A percentile compares a stretch with the other conserved stretches of the same genome.
phyloP scores from a whole-genome alignment of 441 rosid genomes.

The Hypseocharis bilobata region DNA sequence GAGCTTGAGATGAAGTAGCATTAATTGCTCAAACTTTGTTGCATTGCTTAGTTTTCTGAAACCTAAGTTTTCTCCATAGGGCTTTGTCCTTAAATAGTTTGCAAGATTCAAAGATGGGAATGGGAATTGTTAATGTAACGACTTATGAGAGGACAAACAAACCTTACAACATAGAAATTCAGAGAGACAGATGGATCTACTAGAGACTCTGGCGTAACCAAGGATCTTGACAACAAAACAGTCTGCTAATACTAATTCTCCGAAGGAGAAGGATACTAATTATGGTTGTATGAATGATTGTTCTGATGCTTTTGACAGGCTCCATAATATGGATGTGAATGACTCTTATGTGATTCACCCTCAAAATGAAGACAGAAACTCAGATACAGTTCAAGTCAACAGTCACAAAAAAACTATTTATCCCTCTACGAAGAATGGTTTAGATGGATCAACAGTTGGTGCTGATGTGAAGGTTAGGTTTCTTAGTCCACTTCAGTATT shows the following conservation, averaged over 20 bases:
- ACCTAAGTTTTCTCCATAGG: conserved; percentile 21
- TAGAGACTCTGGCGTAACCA: conserved; percentile 1
- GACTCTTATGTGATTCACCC: background rate
- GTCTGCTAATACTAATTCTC: conserved; percentile 4
- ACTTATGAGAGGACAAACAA: conserved; percentile 17
- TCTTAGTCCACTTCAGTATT: background rate
- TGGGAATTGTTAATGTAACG: conserved; percentile 13
- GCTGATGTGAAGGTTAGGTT: conserved; percentile 18
- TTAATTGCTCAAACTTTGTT: background rate
- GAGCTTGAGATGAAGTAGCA: background rate
- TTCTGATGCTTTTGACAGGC: conserved; percentile 12
- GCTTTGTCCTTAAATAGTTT: conserved; percentile 16
- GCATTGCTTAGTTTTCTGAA: background rate
- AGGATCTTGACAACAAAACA: conserved; percentile 11
- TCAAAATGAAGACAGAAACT: conserved; percentile 11
- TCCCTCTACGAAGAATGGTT: conserved; percentile 12
- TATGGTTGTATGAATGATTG: conserved; percentile 9
- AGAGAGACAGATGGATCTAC: conserved; percentile 8
- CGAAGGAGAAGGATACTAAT: conserved; percentile 17
- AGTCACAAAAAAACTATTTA: conserved; percentile 11
- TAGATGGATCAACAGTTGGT: conserved; percentile 9
- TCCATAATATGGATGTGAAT: conserved; percentile 19
- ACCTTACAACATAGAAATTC: conserved; percentile 16
- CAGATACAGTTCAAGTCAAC: conserved; percentile 8
- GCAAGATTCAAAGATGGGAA: conserved; percentile 18